A percentile compares a stretch with the other conserved stretches of the same genome.
Conservation (phyloP, 2,329 filamentous ascomycete species). For the Hymenoscyphus fructigenus region DNA sequence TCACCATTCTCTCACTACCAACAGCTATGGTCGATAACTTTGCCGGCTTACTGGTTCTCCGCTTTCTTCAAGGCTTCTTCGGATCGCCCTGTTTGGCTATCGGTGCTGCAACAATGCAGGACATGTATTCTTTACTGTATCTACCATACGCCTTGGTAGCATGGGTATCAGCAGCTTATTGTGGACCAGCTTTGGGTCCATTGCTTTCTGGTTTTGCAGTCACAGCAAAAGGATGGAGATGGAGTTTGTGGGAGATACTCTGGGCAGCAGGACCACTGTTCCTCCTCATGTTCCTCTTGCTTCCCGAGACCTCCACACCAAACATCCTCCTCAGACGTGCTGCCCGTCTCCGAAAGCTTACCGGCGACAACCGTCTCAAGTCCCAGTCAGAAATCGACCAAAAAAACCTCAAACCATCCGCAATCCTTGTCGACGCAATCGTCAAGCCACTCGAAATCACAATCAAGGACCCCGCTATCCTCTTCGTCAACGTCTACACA, state of each 20-base stretch:
- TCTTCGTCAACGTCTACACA: slow-evolving; percentile 62
- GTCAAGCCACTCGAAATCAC: slow-evolving; percentile 61
- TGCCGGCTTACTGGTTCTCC: slow-evolving; percentile 60
- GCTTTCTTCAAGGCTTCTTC: slow-evolving; percentile 66
- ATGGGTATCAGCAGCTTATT: slow-evolving; percentile 57
- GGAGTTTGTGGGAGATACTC: slow-evolving; percentile 63
- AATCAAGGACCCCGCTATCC: slow-evolving; percentile 59
- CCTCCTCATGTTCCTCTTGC: slow-evolving; percentile 58
- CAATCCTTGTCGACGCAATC: slow-evolving; percentile 54
- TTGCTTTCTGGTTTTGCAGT: slow-evolving; percentile 61
- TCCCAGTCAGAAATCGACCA: slow-evolving; percentile 65
- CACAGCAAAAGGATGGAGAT: slow-evolving; percentile 58
- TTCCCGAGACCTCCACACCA: slow-evolving; percentile 61
- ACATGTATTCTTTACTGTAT: slow-evolving; percentile 54
- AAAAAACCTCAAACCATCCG: slow-evolving; percentile 48
- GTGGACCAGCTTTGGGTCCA: slow-evolving; percentile 57
- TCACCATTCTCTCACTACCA: slow-evolving; percentile 65
- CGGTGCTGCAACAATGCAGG: slow-evolving; percentile 51
- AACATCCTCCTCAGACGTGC: slow-evolving; percentile 63
- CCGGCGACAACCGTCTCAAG: slow-evolving; percentile 55
- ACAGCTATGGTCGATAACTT: slow-evolving; percentile 63
- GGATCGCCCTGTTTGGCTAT: slow-evolving; percentile 65
- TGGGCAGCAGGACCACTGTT: slow-evolving; percentile 60
- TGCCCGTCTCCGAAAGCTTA: slow-evolving; percentile 58
- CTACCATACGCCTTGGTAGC: slow-evolving; percentile 58